phyloP scores from a whole-genome alignment of 495 filamentous ascomycete genomes.

The Talaromyces adpressus region DNA sequence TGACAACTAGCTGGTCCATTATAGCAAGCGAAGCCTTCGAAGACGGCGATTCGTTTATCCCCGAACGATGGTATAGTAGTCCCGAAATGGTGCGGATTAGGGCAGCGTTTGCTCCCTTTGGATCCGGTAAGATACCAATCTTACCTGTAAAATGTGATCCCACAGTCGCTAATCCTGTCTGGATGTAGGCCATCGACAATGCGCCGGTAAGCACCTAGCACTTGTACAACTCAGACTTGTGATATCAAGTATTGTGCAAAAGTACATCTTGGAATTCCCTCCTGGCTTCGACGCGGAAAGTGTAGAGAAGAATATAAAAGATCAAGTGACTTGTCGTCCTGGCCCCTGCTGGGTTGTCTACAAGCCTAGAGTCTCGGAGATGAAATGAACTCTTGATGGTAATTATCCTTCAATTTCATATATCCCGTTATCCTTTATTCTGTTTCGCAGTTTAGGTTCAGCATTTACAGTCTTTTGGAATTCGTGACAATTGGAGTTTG shows the following conservation, averaged over 20 bases:
- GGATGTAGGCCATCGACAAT: slow-evolving; percentile 29
- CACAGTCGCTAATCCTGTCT: slow-evolving; percentile 15
- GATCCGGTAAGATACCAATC: slow-evolving; percentile 18
- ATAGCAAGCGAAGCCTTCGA: slow-evolving; percentile 15
- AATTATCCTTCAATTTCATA: too few relatives aligned
- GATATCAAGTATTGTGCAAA: slow-evolving; percentile 18
- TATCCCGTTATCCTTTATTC: too few relatives aligned
- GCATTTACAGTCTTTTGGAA: too few relatives aligned
- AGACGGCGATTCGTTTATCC: slow-evolving; percentile 32
- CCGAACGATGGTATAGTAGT: slow-evolving; percentile 41
- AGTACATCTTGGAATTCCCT: slow-evolving; percentile 29
- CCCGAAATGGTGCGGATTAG: slow-evolving; percentile 38
- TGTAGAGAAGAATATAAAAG: slow-evolving; percentile 29
- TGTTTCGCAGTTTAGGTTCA: too few relatives aligned
- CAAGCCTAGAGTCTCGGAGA: too few relatives aligned
- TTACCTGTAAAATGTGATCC: slow-evolving; percentile 13
- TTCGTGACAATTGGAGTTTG: too few relatives aligned
- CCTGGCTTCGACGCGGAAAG: slow-evolving; percentile 29
- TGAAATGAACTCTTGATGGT: too few relatives aligned
- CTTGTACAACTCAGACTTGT: slow-evolving; percentile 36
- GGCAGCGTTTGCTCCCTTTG: slow-evolving; percentile 44
- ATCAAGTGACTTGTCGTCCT: slow-evolving; percentile 33
- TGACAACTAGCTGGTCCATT: too few relatives aligned
- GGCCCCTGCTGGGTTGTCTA: slow-evolving; percentile 2
- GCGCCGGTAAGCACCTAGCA: slow-evolving; percentile 46